Evolutionary conservation across 164 flowering plant species (phyloP).

Genomic region (Taxillus chinensis): DNA sequence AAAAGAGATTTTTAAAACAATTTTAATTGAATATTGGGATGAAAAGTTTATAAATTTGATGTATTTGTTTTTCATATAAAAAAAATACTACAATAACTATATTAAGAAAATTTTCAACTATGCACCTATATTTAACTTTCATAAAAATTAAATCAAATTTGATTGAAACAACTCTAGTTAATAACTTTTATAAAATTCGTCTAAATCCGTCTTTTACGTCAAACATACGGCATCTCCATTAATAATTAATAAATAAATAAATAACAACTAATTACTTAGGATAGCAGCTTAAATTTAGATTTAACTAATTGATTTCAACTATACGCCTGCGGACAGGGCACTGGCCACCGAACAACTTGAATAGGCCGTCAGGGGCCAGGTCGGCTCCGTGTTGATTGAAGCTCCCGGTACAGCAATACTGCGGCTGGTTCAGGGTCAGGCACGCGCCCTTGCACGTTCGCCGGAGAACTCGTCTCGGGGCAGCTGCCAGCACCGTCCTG

Average conservation of each 20-base stretch:
- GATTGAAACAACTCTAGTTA: too few relatives aligned
- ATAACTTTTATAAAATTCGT: too few relatives aligned
- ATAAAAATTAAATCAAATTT: too few relatives aligned
- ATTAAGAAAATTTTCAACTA: too few relatives aligned
- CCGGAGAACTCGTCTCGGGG: not conserved
- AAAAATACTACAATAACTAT: too few relatives aligned
- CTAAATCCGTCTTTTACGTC: too few relatives aligned
- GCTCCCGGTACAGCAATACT: slow-evolving; percentile 23
- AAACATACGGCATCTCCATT: too few relatives aligned
- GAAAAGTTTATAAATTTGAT: too few relatives aligned
- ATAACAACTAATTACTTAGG: slow-evolving; percentile 7
- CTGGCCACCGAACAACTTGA: slow-evolving; percentile 17
- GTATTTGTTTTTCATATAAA: too few relatives aligned
- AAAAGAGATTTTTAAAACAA: too few relatives aligned
- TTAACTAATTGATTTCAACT: slow-evolving; percentile 19
- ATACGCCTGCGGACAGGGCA: slow-evolving; percentile 20
- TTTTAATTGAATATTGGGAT: too few relatives aligned
- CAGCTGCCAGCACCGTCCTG: slow-evolving; percentile 9
- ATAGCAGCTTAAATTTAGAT: slow-evolving; percentile 15
- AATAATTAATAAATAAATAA: slow-evolving; percentile 3
- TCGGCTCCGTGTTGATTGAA: slow-evolving; percentile 6
- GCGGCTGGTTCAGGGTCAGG: slow-evolving; percentile 7
- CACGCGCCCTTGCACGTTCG: slow-evolving; percentile 22
- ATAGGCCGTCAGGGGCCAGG: slow-evolving; percentile 14
- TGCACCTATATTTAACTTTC: too few relatives aligned